Conservation (phyloP, 108 stramenopile species). For the Schizochytrium sp. region DNA sequence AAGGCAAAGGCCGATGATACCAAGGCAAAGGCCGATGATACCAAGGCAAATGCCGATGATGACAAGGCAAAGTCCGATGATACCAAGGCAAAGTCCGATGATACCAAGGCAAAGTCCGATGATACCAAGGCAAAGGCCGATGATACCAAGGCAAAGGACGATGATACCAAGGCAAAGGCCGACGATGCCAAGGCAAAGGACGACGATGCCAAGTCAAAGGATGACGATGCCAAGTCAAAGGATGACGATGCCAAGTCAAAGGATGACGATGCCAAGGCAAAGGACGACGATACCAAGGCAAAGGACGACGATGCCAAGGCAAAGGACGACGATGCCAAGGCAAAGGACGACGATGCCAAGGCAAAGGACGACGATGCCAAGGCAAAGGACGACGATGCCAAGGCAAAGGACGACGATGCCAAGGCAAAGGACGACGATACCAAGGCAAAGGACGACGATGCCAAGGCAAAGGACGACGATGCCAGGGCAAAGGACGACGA, state of each 20-base stretch:
- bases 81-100: too few relatives aligned
- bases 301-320: neutral
- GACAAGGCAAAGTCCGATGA: too few relatives aligned
- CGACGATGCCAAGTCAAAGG: neutral
- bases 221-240: neutral
- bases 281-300: neutral
- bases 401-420: neutral
- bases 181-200: neutral
- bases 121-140: too few relatives aligned
- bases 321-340: neutral
- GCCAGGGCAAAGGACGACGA: neutral
- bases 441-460: neutral
- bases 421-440: neutral
- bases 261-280: neutral
- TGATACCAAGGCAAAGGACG: too few relatives aligned
- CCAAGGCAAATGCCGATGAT: too few relatives aligned
- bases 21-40: too few relatives aligned
- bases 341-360: neutral
- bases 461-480: neutral
- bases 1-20: too few relatives aligned
- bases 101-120: too few relatives aligned
- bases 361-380: too few relatives aligned
- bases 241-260: neutral
- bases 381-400: too few relatives aligned
- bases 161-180: too few relatives aligned